Percentiles rank a stretch among this genome's conserved stretches.
These are phyloP conservation scores for Dispira parvispora DNA, from an alignment of 192 early-diverging fungal genomes.

Conservation along the genomic window DNA sequence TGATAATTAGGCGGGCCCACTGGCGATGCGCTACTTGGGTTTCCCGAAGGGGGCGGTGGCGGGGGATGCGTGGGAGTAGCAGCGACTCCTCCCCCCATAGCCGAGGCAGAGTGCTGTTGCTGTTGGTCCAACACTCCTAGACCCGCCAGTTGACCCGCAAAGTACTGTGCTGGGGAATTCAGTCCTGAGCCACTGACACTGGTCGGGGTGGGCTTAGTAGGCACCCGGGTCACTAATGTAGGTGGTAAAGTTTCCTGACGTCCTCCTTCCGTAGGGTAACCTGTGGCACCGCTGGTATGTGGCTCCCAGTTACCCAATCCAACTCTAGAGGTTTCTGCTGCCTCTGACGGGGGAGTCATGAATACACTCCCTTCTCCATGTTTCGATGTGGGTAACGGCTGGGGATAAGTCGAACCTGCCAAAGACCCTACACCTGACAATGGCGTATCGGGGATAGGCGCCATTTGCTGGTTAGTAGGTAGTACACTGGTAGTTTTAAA, in stretches of 20 bases:
- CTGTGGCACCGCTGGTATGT: not conserved
- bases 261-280: no score
- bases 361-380: not conserved
- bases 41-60: not conserved
- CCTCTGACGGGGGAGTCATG: not conserved
- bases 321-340: not conserved
- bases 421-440: not conserved
- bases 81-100: not conserved
- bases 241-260: not conserved
- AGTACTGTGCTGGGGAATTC: slow-evolving; percentile 2
- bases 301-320: not conserved
- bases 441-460: not conserved
- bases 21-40: not conserved
- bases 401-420: not conserved
- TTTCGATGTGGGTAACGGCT: not conserved
- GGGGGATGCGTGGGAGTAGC: not conserved
- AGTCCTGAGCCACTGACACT: not conserved
- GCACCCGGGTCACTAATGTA: not conserved
- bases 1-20: no score
- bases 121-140: not conserved
- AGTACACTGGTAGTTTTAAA: not conserved
- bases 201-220: not conserved
- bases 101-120: not conserved
- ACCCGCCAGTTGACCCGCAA: not conserved
- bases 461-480: not conserved